These are phyloP conservation scores for Salix brachista DNA, from an alignment of 345 rosid genomes.

Conservation along the genomic window DNA sequence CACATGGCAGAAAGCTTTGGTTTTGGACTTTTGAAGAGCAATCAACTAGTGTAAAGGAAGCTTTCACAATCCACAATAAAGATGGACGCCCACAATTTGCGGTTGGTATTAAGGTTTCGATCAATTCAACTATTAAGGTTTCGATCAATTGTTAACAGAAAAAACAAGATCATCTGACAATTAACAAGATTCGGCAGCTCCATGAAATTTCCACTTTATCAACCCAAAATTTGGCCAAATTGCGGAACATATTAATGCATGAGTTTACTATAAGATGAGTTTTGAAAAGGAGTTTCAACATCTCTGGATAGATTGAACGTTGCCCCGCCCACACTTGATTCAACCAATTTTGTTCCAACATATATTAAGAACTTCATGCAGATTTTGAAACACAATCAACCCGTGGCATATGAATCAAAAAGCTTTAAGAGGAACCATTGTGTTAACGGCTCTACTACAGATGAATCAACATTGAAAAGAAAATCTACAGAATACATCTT, in stretches of 20 bases:
- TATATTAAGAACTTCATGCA: neutral
- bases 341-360: neutral
- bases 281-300: neutral
- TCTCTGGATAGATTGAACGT: neutral
- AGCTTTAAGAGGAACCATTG: neutral
- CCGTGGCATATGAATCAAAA: neutral
- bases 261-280: neutral
- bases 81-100: neutral
- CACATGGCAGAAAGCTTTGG: neutral
- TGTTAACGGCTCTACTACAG: constrained; percentile 8
- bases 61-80: neutral
- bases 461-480: neutral
- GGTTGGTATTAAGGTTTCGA: neutral
- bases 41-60: neutral
- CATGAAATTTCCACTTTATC: neutral
- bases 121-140: neutral
- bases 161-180: neutral
- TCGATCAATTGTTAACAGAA: neutral
- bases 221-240: neutral
- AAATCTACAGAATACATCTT: constrained; percentile 11
- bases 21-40: neutral
- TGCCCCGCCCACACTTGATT: neutral
- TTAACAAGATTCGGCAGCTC: neutral
- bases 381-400: neutral
- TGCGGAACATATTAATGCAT: neutral